Evolutionary conservation across 192 early-diverging fungal species (phyloP).

Genomic region (Backusella australiensis): DNA sequence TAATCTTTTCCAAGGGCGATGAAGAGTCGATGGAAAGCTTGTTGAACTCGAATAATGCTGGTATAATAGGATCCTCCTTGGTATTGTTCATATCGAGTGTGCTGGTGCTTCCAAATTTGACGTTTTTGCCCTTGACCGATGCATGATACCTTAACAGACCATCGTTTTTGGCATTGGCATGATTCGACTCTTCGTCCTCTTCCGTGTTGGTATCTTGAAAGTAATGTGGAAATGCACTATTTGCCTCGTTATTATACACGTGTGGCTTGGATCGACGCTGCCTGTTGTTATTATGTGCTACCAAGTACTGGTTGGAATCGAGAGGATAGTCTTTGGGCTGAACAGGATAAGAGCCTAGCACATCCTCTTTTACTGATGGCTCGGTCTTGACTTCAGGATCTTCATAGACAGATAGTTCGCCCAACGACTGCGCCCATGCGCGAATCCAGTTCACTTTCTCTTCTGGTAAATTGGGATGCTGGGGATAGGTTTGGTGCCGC

Average conservation of each 20-base stretch:
- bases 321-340: neutral
- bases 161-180: neutral
- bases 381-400: slow-evolving; percentile 11
- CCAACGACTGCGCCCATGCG: slow-evolving; percentile 23
- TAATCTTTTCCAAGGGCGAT: neutral
- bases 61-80: neutral
- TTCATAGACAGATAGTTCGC: slow-evolving; percentile 16
- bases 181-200: neutral
- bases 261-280: neutral
- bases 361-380: neutral
- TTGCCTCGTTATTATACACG: neutral
- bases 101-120: neutral
- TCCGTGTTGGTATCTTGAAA: slow-evolving; percentile 9
- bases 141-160: neutral
- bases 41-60: neutral
- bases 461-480: neutral
- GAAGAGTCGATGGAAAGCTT: neutral
- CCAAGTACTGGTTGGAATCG: neutral
- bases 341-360: neutral
- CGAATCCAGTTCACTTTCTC: slow-evolving; percentile 23
- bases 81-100: neutral
- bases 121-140: neutral
- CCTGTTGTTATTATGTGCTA: neutral
- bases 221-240: neutral
- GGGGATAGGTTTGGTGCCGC: neutral